phyloP scores from a whole-genome alignment of 2,329 filamentous ascomycete genomes.

The Xylaria sp. region DNA sequence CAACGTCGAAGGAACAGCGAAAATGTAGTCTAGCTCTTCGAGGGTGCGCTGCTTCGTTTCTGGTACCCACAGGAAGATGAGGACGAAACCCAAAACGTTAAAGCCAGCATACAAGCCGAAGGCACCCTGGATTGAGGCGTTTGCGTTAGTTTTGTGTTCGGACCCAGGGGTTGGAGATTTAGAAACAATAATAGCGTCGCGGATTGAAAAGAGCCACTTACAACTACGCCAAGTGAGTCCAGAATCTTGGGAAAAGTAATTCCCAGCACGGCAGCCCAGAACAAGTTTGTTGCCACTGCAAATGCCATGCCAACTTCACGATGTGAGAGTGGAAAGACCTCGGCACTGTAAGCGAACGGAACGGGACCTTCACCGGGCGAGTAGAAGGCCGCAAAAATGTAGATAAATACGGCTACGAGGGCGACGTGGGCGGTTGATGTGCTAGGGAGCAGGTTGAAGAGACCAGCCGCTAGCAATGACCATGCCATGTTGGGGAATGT shows the following conservation, averaged over 20 bases:
- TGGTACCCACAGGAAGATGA: constrained; percentile 61
- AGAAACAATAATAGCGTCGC: not conserved
- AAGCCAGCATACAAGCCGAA: constrained; percentile 59
- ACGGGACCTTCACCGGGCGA: constrained; percentile 73
- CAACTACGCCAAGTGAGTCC: constrained; percentile 52
- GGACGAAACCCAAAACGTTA: constrained; percentile 57
- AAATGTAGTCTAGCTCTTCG: constrained; percentile 61
- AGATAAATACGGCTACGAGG: constrained; percentile 67
- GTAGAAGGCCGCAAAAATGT: constrained; percentile 70
- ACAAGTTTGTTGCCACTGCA: constrained; percentile 72
- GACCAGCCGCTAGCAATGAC: constrained; percentile 70
- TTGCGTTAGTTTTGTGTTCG: constrained; percentile 13
- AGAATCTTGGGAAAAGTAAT: constrained; percentile 71
- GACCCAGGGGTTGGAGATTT: not conserved
- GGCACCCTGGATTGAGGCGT: constrained; percentile 51
- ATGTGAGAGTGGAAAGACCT: constrained; percentile 76
- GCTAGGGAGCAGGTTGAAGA: constrained; percentile 62
- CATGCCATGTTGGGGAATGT: constrained; percentile 76
- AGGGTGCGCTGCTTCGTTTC: constrained; percentile 62
- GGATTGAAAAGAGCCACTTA: constrained; percentile 26
- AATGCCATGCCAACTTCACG: constrained; percentile 77
- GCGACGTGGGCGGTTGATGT: constrained; percentile 48
- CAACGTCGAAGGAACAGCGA: constrained; percentile 54
- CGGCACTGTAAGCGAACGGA: constrained; percentile 74
- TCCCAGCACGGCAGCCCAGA: constrained; percentile 67